Percentiles rank a stretch among this genome's conserved stretches.
Conservation (phyloP, 306 rosid species). For the Rosa multiflora region DNA sequence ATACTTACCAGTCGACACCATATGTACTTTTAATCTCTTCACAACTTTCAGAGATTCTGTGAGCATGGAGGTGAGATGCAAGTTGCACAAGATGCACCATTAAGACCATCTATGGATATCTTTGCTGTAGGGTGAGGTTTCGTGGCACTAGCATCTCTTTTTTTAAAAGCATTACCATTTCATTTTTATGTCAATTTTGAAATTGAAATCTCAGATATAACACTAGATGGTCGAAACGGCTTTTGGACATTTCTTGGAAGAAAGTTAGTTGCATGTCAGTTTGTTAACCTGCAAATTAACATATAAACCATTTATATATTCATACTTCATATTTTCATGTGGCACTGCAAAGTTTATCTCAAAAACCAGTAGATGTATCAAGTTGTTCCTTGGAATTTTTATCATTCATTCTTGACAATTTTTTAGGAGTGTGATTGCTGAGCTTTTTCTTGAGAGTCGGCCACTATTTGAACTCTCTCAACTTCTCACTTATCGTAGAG, state of each 20-base stretch:
- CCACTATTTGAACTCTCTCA: conserved; percentile 92
- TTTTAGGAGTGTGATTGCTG: conserved; percentile 93
- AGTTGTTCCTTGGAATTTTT: background rate
- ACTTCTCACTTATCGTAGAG: conserved; percentile 98
- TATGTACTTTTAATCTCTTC: conserved; percentile 1
- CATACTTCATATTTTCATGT: background rate
- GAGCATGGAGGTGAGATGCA: conserved; percentile 98
- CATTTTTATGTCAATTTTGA: background rate
- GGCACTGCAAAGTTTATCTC: background rate
- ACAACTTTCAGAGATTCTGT: conserved; percentile 72
- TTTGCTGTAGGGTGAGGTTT: conserved; percentile 91
- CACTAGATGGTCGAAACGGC: background rate
- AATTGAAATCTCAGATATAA: background rate
- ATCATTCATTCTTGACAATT: conserved; percentile 22
- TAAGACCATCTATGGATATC: conserved; percentile 92
- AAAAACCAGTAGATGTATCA: background rate
- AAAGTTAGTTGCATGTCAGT: background rate
- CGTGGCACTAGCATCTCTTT: conserved; percentile 27
- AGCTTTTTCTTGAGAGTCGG: conserved; percentile 98
- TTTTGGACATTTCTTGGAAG: background rate
- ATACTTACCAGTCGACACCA: background rate
- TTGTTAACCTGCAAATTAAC: background rate
- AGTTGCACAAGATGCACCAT: conserved; percentile 80
- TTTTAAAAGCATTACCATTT: no score
- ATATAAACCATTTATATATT: background rate